Percentiles rank a stretch among this genome's conserved stretches.
Evolutionary conservation across 2,329 filamentous ascomycete species (phyloP).

Genomic region (Didymella keratinophila): DNA sequence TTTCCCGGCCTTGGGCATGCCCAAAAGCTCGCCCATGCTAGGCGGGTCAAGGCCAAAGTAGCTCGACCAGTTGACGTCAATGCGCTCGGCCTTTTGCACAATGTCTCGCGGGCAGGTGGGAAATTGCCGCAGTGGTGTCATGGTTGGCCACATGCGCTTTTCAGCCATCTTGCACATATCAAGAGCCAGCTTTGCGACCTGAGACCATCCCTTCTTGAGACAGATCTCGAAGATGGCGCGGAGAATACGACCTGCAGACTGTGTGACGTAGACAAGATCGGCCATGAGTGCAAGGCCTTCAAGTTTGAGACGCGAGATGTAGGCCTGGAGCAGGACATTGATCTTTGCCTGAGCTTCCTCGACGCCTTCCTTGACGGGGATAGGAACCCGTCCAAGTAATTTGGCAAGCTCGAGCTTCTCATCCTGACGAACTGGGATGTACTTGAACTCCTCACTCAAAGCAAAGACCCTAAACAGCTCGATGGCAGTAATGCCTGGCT

Average conservation of each 20-base stretch:
- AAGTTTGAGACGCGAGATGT: slow-evolving; percentile 91
- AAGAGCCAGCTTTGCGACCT: slow-evolving; percentile 88
- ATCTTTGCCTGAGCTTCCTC: slow-evolving; percentile 98
- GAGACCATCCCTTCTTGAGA: slow-evolving; percentile 95
- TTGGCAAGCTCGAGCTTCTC: slow-evolving; percentile 97
- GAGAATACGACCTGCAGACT: slow-evolving; percentile 94
- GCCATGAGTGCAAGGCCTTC: slow-evolving; percentile 97
- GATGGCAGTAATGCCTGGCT: slow-evolving; percentile 90
- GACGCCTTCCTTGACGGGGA: slow-evolving; percentile 96
- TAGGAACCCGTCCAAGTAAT: slow-evolving; percentile 85
- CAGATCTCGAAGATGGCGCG: slow-evolving; percentile 96
- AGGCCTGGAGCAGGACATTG: slow-evolving; percentile 95
- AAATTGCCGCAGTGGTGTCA: slow-evolving; percentile 95
- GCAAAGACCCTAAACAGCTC: slow-evolving; percentile 97
- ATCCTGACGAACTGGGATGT: slow-evolving; percentile 95
- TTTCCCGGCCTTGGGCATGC: slow-evolving; percentile 86
- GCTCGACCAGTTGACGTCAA: slow-evolving; percentile 90
- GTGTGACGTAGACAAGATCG: slow-evolving; percentile 97
- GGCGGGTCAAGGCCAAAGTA: slow-evolving; percentile 98
- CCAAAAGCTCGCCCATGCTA: slow-evolving; percentile 92
- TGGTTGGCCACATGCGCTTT: slow-evolving; percentile 99
- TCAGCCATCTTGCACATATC: slow-evolving; percentile 99
- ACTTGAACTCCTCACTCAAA: slow-evolving; percentile 97
- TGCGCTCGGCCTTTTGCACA: slow-evolving; percentile 89
- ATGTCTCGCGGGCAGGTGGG: slow-evolving; percentile 79